A percentile compares a stretch with the other conserved stretches of the same genome.
phyloP scores from a whole-genome alignment of 208 protist species.

The Wallacemonas sp. region DNA sequence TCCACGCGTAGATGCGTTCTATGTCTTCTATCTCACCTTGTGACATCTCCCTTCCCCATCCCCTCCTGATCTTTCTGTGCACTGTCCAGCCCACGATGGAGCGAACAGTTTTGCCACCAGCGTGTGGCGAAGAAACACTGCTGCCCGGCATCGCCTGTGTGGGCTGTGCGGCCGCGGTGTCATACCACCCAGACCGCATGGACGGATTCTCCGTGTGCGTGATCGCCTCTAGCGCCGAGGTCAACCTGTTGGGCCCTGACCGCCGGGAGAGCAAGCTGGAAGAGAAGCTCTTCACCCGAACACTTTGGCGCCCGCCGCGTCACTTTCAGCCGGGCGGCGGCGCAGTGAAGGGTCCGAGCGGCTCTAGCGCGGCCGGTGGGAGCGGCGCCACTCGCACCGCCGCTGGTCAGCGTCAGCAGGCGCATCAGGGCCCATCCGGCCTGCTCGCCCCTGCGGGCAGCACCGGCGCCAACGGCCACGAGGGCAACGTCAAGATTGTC shows the following conservation, averaged over 20 bases:
- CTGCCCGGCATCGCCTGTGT: constrained; percentile 66
- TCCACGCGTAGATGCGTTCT: too few relatives aligned
- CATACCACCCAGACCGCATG: constrained; percentile 21
- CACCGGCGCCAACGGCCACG: too few relatives aligned
- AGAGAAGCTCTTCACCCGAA: constrained; percentile 44
- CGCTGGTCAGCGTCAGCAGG: neutral
- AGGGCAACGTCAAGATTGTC: constrained; percentile 9
- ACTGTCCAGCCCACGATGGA: neutral
- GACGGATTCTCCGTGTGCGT: constrained; percentile 54
- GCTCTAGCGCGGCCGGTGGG: neutral
- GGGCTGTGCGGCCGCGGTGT: constrained; percentile 65
- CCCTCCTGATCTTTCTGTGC: neutral
- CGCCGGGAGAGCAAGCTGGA: constrained; percentile 28
- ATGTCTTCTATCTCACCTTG: neutral
- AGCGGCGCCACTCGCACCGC: neutral
- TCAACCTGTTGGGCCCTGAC: constrained; percentile 70
- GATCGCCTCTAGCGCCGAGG: constrained; percentile 44
- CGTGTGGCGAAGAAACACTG: constrained; percentile 71
- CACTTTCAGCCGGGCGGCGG: neutral
- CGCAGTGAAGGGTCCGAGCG: neutral
- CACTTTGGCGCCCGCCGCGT: constrained; percentile 42
- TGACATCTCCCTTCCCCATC: neutral
- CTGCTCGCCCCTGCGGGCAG: too few relatives aligned
- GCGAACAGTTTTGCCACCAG: constrained; percentile 38
- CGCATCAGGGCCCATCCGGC: neutral